Evolutionary conservation across 2,329 filamentous ascomycete genomes (phyloP), one percentile per base, ranked within the genome.

Genomic region (Lachnellula arida): DNA sequence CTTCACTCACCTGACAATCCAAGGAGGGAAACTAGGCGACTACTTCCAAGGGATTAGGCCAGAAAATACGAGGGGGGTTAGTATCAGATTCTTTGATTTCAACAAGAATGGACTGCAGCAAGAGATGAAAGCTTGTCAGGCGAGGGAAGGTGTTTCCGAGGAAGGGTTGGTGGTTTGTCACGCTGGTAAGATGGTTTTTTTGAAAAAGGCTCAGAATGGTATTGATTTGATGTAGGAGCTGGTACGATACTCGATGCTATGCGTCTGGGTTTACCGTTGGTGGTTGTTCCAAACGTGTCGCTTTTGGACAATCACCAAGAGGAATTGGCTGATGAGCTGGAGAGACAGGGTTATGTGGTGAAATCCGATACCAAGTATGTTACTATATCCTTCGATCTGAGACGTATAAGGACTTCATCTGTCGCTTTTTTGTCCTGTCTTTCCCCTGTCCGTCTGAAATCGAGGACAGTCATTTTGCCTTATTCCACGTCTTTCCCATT

Each of bases 261-360:
- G 60, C 84, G 89, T 44, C 76, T 88, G 51, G 81, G 84, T 14
- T 76, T 91, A 0, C 86, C 89, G 2, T 76, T 97, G n/a, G 81
- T 99, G 49, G 90, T 96, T 0, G 91, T 99, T 2, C 89, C 93
- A 2, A 99, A 99, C 70, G 80, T 84, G 1, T 77, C 78, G 6
- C 80, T 99, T 0, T 80, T 96, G 65, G 86, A 95, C 67, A 93
- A 99, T 66, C 94, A 99, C 69, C 94, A 99, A 72, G 81, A 84
- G 19, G 91, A 97, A 71, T 81, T 99, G 53, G 93, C 93, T 0
- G 78, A 85, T 49, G 86, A 89, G 62, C 80, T 97, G 55, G 82
- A 87, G 34, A 75, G 78, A 23, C 82, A 90, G 63, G 86, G 87
- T 23, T 96, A 95, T 72, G 84, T 90, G 2, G 78, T 92, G 5